Conservation (phyloP, 371 early-diverging fungal species). For the Hamiltosporidium tvaerminnensis region DNA sequence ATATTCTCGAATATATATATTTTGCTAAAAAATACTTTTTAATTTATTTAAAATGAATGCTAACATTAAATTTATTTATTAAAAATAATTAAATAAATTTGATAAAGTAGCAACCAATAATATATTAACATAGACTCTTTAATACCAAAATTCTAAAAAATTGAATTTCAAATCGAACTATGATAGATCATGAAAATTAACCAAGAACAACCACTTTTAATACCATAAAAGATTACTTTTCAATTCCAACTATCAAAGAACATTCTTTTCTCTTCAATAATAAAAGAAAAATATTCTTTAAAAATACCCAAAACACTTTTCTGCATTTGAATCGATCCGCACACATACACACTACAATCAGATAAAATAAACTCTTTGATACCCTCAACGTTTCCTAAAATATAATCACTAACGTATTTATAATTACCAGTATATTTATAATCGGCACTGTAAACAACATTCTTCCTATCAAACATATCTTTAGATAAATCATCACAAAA, state of each 20-base stretch:
- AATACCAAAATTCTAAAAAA: too few relatives aligned
- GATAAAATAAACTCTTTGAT: constrained; percentile 9
- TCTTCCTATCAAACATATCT: constrained; percentile 1
- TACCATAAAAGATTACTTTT: neutral
- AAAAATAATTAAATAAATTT: too few relatives aligned
- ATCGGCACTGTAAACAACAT: constrained; percentile 8
- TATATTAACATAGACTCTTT: too few relatives aligned
- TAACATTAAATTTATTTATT: too few relatives aligned
- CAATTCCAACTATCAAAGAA: neutral
- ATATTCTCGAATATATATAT: too few relatives aligned
- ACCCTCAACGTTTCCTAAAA: constrained; percentile 7
- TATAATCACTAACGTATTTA: constrained; percentile 23
- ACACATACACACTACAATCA: constrained; percentile 20
- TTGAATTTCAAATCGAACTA: too few relatives aligned
- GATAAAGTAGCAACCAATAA: too few relatives aligned
- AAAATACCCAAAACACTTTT: constrained; percentile 19
- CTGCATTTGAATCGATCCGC: constrained; percentile 34
- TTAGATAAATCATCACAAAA: constrained; percentile 39
- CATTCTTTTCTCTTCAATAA: neutral
- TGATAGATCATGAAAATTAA: too few relatives aligned
- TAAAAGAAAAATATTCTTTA: neutral
- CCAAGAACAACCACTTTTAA: too few relatives aligned
- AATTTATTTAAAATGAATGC: too few relatives aligned
- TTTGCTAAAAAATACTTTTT: too few relatives aligned
- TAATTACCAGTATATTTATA: neutral